A percentile compares a stretch with the other conserved stretches of the same genome.
Evolutionary conservation across 2,329 filamentous ascomycete genomes (phyloP).

Genomic region (Colletotrichum graminicola): DNA sequence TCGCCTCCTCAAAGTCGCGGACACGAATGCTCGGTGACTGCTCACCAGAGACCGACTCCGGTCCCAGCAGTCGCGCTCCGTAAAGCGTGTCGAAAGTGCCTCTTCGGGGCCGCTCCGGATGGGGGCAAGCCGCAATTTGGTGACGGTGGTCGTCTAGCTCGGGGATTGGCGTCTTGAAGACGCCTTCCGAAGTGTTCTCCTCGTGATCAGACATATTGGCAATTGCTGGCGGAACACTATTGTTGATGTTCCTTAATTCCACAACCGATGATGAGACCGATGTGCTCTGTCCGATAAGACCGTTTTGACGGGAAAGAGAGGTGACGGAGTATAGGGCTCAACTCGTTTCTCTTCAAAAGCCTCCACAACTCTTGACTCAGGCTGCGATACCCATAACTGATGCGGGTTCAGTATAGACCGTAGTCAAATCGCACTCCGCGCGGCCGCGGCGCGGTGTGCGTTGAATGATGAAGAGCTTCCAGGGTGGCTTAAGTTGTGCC

Average conservation of each 20-base stretch:
- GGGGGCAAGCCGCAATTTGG: conserved; percentile 71
- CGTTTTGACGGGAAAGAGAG: conserved; percentile 1
- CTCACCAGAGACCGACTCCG: conserved; percentile 44
- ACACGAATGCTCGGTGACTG: conserved; percentile 62
- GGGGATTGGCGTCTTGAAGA: conserved; percentile 80
- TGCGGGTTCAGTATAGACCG: conserved; percentile 22
- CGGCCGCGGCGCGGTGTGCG: conserved; percentile 40
- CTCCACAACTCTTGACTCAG: conserved; percentile 38
- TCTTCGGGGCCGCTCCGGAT: conserved; percentile 71
- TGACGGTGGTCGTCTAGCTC: conserved; percentile 90
- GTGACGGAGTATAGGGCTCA: not conserved
- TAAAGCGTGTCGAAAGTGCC: conserved; percentile 82
- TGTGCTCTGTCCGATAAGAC: not conserved
- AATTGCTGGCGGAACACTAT: conserved; percentile 49
- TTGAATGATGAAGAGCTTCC: conserved; percentile 29
- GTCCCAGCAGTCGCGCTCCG: conserved; percentile 61
- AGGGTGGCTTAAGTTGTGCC: conserved; percentile 9
- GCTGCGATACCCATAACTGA: conserved; percentile 41
- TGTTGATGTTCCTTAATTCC: not conserved
- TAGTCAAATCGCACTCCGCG: conserved; percentile 36
- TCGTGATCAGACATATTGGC: conserved; percentile 76
- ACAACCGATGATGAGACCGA: not conserved
- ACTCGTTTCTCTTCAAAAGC: conserved; percentile 34
- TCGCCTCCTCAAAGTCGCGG: conserved; percentile 88
- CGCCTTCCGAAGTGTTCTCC: conserved; percentile 69